phyloP scores from a whole-genome alignment of 1,139 yeast genomes.

The Saccharomyces pastorianus region DNA sequence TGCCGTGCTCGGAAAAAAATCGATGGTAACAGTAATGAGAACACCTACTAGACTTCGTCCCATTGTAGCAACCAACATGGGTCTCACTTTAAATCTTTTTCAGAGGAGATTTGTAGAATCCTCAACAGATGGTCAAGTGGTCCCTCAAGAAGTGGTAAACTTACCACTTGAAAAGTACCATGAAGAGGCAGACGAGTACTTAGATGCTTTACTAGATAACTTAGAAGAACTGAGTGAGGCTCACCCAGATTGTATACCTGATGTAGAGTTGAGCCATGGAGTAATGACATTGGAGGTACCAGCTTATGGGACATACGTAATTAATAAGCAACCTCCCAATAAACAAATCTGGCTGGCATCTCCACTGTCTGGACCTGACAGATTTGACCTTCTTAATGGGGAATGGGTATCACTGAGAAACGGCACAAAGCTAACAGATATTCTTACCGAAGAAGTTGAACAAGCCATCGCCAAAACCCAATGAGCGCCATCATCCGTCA shows the following conservation, averaged over 20 bases:
- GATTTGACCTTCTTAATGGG: slow-evolving; percentile 51
- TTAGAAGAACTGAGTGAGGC: slow-evolving; percentile 57
- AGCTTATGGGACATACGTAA: slow-evolving; percentile 69
- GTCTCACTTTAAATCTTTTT: background rate
- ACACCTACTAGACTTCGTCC: background rate
- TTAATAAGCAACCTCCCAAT: slow-evolving; percentile 90
- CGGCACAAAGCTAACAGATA: slow-evolving; percentile 39
- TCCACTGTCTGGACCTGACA: slow-evolving; percentile 87
- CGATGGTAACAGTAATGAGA: background rate
- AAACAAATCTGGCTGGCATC: slow-evolving; percentile 89
- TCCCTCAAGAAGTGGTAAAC: slow-evolving; percentile 44
- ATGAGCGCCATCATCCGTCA: background rate
- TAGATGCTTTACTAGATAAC: slow-evolving; percentile 56
- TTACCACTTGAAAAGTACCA: slow-evolving; percentile 49
- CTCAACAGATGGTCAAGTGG: slow-evolving; percentile 43
- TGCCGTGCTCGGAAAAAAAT: background rate
- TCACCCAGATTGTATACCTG: slow-evolving; percentile 45
- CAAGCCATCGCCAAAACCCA: slow-evolving; percentile 28
- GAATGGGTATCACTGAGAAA: slow-evolving; percentile 60
- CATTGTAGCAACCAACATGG: background rate
- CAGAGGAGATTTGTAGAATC: background rate
- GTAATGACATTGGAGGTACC: slow-evolving; percentile 66
- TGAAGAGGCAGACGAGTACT: slow-evolving; percentile 47
- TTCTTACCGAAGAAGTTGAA: slow-evolving; percentile 43
- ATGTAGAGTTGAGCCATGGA: slow-evolving; percentile 77